Conservation (phyloP, 192 early-diverging fungal species). For the Podila clonocystis region DNA sequence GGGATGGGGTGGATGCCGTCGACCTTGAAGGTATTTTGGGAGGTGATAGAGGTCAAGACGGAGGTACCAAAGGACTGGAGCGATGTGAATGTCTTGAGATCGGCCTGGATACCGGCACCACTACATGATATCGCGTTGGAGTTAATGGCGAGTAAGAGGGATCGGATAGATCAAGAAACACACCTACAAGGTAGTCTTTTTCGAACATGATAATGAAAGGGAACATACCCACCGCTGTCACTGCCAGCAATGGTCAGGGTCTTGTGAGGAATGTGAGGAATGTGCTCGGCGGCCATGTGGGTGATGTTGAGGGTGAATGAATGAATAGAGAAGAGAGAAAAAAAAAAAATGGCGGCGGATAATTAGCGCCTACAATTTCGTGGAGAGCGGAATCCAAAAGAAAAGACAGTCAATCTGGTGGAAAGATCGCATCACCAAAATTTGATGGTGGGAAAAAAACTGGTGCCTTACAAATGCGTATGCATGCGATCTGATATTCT, state of each 20-base stretch:
- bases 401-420: no score
- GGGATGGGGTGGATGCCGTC: conserved; percentile 71
- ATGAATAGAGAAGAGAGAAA: neutral
- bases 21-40: conserved; percentile 89
- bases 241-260: conserved; percentile 74
- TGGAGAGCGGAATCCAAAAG: neutral
- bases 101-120: conserved; percentile 86
- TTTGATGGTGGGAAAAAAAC: no score
- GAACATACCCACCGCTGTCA: conserved; percentile 68
- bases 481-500: conserved; percentile 1
- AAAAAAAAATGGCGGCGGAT: neutral
- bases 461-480: no score
- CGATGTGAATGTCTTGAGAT: conserved; percentile 88
- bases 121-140: conserved; percentile 21
- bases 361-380: neutral
- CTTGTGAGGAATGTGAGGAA: conserved; percentile 27
- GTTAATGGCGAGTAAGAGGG: neutral
- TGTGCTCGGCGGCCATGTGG: neutral
- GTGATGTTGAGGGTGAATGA: conserved; percentile 2
- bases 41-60: conserved; percentile 82
- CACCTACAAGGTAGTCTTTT: neutral
- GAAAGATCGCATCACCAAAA: no score
- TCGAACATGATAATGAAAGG: neutral
- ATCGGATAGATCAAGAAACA: neutral
- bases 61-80: conserved; percentile 76